These are phyloP conservation scores for Phlebiopsis gigantea DNA, from an alignment of 768 basidiomycete species.

Conservation along the genomic window DNA sequence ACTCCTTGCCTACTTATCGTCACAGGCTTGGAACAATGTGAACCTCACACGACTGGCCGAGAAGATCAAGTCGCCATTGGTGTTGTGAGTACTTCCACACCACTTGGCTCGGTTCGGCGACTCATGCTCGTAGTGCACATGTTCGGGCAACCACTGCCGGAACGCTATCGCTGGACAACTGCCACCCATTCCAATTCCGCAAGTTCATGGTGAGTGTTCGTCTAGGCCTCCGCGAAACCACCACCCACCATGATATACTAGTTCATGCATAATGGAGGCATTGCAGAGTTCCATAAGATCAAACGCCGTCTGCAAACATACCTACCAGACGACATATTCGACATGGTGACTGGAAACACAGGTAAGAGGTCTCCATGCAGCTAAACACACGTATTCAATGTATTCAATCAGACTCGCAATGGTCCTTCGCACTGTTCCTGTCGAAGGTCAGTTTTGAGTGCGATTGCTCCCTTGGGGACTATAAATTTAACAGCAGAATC, in stretches of 20 bases:
- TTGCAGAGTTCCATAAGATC: slow-evolving; percentile 75
- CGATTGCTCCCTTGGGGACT: not conserved
- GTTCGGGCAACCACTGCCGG: slow-evolving; percentile 93
- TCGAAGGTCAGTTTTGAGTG: slow-evolving; percentile 56
- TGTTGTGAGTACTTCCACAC: slow-evolving; percentile 53
- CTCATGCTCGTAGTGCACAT: slow-evolving; percentile 53
- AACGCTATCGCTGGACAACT: slow-evolving; percentile 87
- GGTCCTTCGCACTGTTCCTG: slow-evolving; percentile 91
- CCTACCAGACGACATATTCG: slow-evolving; percentile 80
- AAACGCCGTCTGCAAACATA: slow-evolving; percentile 76
- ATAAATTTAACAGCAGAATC: not conserved
- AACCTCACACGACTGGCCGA: slow-evolving; percentile 93
- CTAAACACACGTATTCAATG: not conserved
- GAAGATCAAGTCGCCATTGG: slow-evolving; percentile 93
- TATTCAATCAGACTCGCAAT: slow-evolving; percentile 74
- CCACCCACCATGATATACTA: slow-evolving; percentile 26
- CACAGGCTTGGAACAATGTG: slow-evolving; percentile 92
- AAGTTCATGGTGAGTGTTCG: slow-evolving; percentile 73
- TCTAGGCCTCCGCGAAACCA: not conserved
- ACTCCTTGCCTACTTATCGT: not conserved
- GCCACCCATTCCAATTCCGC: slow-evolving; percentile 90
- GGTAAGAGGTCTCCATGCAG: slow-evolving; percentile 37
- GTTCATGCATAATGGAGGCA: slow-evolving; percentile 99
- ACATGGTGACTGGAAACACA: slow-evolving; percentile 88
- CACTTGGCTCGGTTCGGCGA: not conserved